phyloP scores from a whole-genome alignment of 805 yeast genomes.

The Wickerhamiella shivajii region DNA sequence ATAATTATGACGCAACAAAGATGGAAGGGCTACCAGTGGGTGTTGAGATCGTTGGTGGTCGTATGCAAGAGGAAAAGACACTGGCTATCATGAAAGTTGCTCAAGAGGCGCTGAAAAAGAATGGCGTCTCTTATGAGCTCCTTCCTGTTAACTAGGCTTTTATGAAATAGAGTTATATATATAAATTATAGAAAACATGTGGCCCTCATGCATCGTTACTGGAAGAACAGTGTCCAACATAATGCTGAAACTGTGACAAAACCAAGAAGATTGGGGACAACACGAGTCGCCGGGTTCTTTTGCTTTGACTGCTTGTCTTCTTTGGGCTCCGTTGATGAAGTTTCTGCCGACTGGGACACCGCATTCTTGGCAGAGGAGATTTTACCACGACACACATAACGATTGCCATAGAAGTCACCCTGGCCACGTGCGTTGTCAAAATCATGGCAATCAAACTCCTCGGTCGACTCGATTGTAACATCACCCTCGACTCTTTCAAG shows the following conservation, averaged over 20 bases:
- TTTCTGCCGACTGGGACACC: no score
- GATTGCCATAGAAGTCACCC: constrained; percentile 86
- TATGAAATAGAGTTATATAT: no score
- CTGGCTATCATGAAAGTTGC: constrained; percentile 33
- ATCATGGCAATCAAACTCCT: constrained; percentile 61
- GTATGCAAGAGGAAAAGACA: constrained; percentile 48
- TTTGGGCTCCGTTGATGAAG: no score
- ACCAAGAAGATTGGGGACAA: no score
- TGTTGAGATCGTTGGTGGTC: constrained; percentile 46
- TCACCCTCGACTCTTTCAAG: constrained; percentile 84
- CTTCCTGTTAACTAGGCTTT: no score
- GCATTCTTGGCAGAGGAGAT: no score
- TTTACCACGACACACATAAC: constrained; percentile 36
- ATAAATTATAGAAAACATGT: no score
- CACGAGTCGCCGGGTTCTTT: no score
- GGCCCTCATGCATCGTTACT: no score
- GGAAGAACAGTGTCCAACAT: no score
- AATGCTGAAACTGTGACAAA: no score
- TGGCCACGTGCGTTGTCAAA: constrained; percentile 57
- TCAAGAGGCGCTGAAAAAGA: constrained; percentile 15
- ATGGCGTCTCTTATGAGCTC: constrained; percentile 4
- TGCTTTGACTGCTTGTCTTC: no score
- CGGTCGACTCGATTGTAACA: constrained; percentile 54
- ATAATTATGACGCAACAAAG: constrained; percentile 36
- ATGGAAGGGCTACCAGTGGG: constrained; percentile 48